Evolutionary conservation across 2,329 filamentous ascomycete species (phyloP), one percentile per base, ranked within the genome.

Genomic region (Xenosphaeropsis pyriputrescens): DNA sequence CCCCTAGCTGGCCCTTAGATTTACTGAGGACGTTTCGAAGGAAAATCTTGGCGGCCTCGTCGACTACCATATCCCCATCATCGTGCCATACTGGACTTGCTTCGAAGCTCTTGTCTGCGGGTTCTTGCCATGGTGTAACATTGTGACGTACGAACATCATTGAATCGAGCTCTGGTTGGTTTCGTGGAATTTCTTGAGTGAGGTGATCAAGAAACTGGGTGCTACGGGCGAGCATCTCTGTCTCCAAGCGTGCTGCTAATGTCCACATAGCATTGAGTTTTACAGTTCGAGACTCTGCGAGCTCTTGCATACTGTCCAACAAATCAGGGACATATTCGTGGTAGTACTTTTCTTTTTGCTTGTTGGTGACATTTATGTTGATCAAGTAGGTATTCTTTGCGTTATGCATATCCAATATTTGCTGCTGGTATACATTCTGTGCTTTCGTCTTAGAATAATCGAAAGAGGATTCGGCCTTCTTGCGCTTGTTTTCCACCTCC

Each of bases 81-180:
- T 98, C 93, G 51, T 95, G 81, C 91, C 93, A 98, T 18, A 98
- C 82, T 1, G 91, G 89, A 55, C 88, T 94, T 1, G 91, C 82
- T 57, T 98, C 91, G 50, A 98, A 98, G 9, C 64, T 65, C 58
- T 91, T 83, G 59, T 95, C 81, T 1, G 72, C 52, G 1, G 91
- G 91, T 52, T 96, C 89, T 51, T 85, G 77, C 69, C 84, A 93
- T 37, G 71, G 63, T 17, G 74, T 72, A 48, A 83, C 76, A 53
- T 98, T 98, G 63, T 98, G 91, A 43, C 82, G 79, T 40, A 93
- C 78, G 58, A 95, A 98, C 91, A 98, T 98, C 70, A 94, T 85
- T 15, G 86, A 93, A 59, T 98, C 93, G 31, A 98, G 70, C 34
- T 81, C 71, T 8, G 91, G 91, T 43, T 82, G 72, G 55, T 98